Evolutionary conservation across 1,284 basidiomycete species (phyloP).

Genomic region (Hemileia vastatrix): DNA sequence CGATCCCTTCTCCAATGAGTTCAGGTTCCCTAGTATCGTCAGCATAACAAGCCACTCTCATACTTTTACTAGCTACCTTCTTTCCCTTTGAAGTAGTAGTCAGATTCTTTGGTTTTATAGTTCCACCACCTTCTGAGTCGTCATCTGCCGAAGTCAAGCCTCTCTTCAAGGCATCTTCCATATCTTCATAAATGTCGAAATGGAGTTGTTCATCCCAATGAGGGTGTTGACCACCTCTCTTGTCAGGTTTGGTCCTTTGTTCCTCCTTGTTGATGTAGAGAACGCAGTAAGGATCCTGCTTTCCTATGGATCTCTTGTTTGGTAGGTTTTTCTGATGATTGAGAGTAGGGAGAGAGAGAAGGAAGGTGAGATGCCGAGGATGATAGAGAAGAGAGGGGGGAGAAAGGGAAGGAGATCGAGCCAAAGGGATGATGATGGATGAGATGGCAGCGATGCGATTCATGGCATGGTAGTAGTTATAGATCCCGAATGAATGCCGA

Average conservation of each 20-base stretch:
- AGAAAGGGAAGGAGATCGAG: background rate
- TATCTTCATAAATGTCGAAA: conserved; percentile 76
- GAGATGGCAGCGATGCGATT: background rate
- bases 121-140: conserved; percentile 46
- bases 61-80: conserved; percentile 60
- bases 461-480: too few relatives aligned
- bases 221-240: conserved; percentile 92
- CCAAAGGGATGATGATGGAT: background rate
- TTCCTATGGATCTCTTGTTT: conserved; percentile 87
- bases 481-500: too few relatives aligned
- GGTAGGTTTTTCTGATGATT: conserved; percentile 68
- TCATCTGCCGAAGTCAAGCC: conserved; percentile 46
- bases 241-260: conserved; percentile 76
- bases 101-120: too few relatives aligned
- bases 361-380: conserved; percentile 2
- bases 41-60: conserved; percentile 80
- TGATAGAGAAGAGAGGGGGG: background rate
- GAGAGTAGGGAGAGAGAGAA: conserved; percentile 20
- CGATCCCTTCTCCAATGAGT: conserved; percentile 78
- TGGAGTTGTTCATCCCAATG: conserved; percentile 98
- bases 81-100: too few relatives aligned
- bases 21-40: conserved; percentile 92
- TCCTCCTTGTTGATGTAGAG: conserved; percentile 69
- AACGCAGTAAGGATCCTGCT: conserved; percentile 91
- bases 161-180: conserved; percentile 57